phyloP scores from a whole-genome alignment of 495 filamentous ascomycete genomes.

The Penicillium riverlandense region DNA sequence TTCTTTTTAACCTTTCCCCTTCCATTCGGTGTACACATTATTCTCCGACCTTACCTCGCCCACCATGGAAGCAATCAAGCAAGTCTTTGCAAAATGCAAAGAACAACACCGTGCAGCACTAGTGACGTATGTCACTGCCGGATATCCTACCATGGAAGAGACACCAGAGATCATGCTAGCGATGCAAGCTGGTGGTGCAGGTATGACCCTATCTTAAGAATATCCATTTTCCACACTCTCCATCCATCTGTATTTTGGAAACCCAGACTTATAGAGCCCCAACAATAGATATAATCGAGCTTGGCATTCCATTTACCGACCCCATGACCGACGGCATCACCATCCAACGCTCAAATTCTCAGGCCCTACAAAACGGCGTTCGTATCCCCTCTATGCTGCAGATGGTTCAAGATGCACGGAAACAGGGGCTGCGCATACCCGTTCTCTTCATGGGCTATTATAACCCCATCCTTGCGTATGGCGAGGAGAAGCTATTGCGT shows the following conservation, averaged over 20 bases:
- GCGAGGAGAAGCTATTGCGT: constrained; percentile 77
- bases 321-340: constrained; percentile 94
- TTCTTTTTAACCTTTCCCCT: not conserved
- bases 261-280: no score
- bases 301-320: constrained; percentile 91
- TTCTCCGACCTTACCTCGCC: no score
- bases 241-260: no score
- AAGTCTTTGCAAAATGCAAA: constrained; percentile 71
- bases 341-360: constrained; percentile 85
- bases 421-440: constrained; percentile 67
- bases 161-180: constrained; percentile 70
- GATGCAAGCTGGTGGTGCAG: constrained; percentile 83
- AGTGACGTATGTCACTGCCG: constrained; percentile 86
- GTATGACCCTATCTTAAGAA: constrained; percentile 25
- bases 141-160: constrained; percentile 63
- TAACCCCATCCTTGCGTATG: constrained; percentile 88
- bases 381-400: constrained; percentile 68
- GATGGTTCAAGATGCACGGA: constrained; percentile 71
- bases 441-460: constrained; percentile 98
- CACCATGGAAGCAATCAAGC: constrained; percentile 61
- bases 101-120: constrained; percentile 49
- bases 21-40: not conserved
- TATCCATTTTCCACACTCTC: no score
- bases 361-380: constrained; percentile 82
- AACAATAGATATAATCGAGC: constrained; percentile 33